Conservation (phyloP, 805 yeast species). For the Wickerhamiella dianesei region DNA sequence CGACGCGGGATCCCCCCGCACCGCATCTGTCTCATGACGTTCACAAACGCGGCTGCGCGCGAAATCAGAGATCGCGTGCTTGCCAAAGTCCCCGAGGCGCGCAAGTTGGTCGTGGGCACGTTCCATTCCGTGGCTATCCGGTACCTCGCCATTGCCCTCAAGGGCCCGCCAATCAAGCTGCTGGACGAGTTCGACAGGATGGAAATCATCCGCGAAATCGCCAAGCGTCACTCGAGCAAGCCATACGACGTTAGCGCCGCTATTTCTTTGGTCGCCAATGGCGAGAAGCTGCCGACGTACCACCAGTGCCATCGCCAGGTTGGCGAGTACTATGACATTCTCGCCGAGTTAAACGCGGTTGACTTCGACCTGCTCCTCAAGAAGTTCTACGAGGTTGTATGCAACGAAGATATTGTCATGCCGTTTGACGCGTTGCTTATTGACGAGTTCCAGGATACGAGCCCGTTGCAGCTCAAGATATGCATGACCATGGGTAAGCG, state of each 20-base stretch:
- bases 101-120: slow-evolving; percentile 58
- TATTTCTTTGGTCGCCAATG: too few relatives aligned
- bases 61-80: slow-evolving; percentile 62
- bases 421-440: slow-evolving; percentile 59
- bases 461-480: slow-evolving; percentile 57
- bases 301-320: too few relatives aligned
- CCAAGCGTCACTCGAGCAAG: not conserved
- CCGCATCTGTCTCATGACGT: slow-evolving; percentile 70
- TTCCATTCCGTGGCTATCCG: slow-evolving; percentile 73
- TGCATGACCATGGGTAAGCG: slow-evolving; percentile 28
- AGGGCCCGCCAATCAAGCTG: slow-evolving; percentile 36
- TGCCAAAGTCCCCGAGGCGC: slow-evolving; percentile 16
- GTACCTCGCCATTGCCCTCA: slow-evolving; percentile 28
- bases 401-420: slow-evolving; percentile 27
- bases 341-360: slow-evolving; percentile 32
- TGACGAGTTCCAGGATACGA: slow-evolving; percentile 94
- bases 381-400: slow-evolving; percentile 37
- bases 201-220: slow-evolving; percentile 33
- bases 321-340: slow-evolving; percentile 37
- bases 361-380: slow-evolving; percentile 81
- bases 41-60: slow-evolving; percentile 82
- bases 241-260: slow-evolving; percentile 17
- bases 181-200: slow-evolving; percentile 53
- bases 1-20: slow-evolving; percentile 41
- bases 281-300: too few relatives aligned